These are phyloP conservation scores for Chimonanthus praecox DNA, from an alignment of 164 flowering plant species.

Conservation along the genomic window DNA sequence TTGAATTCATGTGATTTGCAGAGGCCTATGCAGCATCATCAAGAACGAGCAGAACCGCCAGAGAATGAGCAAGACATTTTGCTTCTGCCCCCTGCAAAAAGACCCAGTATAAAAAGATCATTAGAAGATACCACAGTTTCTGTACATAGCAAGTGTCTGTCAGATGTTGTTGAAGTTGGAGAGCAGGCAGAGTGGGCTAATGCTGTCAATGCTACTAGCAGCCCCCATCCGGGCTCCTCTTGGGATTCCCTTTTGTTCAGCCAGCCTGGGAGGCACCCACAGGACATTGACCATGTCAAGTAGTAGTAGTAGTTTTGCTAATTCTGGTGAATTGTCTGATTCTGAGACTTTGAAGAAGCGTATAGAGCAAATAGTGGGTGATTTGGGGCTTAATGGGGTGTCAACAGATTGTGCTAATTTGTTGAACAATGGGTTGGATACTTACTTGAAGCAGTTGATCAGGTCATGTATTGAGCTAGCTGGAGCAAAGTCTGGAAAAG, in stretches of 20 bases:
- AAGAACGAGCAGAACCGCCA: conserved; percentile 46
- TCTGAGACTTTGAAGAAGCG: conserved; percentile 58
- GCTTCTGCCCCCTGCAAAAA: conserved; percentile 9
- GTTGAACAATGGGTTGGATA: conserved; percentile 69
- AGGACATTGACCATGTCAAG: conserved; percentile 36
- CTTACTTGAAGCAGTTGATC: conserved; percentile 72
- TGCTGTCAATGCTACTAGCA: conserved; percentile 26
- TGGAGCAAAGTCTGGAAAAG: conserved; percentile 52
- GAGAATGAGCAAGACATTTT: conserved; percentile 38
- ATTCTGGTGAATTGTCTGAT: conserved; percentile 54
- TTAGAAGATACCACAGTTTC: conserved; percentile 8
- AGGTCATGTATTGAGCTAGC: conserved; percentile 69
- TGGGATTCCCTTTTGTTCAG: conserved; percentile 75
- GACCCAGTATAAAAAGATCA: conserved; percentile 1
- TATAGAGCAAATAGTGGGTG: conserved; percentile 81
- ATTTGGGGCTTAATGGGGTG: conserved; percentile 76
- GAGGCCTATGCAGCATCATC: conserved; percentile 50
- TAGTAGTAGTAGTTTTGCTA: conserved; percentile 22
- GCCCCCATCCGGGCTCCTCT: conserved; percentile 74
- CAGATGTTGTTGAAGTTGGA: conserved; percentile 38
- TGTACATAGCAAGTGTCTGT: conserved; percentile 38
- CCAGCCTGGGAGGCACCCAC: conserved; percentile 82
- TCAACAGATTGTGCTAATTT: conserved; percentile 69
- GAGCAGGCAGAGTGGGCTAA: conserved; percentile 32
- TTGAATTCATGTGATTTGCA: conserved; percentile 46